Evolutionary conservation across 331 rosid genomes (phyloP).

Genomic region (Cydonia oblonga): DNA sequence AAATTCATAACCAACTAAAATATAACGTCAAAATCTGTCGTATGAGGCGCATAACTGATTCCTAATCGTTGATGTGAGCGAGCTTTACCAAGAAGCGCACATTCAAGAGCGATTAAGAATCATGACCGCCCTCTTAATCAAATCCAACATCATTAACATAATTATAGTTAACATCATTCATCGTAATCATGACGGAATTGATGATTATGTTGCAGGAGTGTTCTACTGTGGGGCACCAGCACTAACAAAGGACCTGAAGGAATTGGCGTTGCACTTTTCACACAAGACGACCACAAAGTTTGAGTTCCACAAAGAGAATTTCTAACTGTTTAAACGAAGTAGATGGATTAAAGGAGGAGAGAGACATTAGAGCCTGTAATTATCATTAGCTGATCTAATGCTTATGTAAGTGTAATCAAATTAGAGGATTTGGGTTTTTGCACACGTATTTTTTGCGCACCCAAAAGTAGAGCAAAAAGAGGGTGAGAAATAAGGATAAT

Average conservation of each 20-base stretch:
- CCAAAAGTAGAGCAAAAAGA: neutral
- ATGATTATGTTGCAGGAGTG: slow-evolving; percentile 30
- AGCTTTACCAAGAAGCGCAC: neutral
- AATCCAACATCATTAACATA: neutral
- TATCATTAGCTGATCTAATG: neutral
- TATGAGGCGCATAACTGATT: neutral
- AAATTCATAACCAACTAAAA: no score
- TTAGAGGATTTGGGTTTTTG: neutral
- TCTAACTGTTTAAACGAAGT: neutral
- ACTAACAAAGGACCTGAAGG: slow-evolving; percentile 31
- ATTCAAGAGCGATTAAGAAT: neutral
- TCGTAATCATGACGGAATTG: neutral
- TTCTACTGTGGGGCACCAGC: slow-evolving; percentile 54
- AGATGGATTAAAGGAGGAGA: neutral
- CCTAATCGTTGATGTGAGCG: neutral
- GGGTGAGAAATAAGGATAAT: neutral
- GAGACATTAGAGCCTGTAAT: neutral
- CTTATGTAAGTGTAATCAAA: neutral
- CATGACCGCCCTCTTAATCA: neutral
- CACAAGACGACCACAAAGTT: slow-evolving; percentile 44
- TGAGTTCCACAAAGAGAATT: slow-evolving; percentile 51
- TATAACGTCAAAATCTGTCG: no score
- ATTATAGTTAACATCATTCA: neutral
- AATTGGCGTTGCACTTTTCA: slow-evolving; percentile 38
- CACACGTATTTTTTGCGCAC: neutral